Evolutionary conservation across 306 rosid species (phyloP).

Genomic region (Trichosanthes truncata): DNA sequence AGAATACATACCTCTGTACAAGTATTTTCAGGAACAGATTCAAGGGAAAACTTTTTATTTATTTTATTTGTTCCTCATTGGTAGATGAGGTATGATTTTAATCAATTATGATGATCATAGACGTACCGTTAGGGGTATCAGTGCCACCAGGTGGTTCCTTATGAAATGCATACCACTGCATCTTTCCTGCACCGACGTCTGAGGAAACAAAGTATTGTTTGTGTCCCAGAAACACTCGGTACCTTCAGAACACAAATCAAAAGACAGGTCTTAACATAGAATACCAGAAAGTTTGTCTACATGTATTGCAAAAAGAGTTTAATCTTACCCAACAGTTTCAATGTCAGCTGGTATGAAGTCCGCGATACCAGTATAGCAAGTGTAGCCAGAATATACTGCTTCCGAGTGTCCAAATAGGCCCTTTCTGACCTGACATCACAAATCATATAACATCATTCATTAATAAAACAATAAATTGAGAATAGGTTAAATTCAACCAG

Average conservation of each 20-base stretch:
- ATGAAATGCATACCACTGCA: conserved; percentile 98
- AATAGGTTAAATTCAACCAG: not conserved
- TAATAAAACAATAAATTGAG: not conserved
- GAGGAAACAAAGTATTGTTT: conserved; percentile 97
- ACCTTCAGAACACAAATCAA: conserved; percentile 44
- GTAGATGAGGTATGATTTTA: not conserved
- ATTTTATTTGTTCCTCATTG: not conserved
- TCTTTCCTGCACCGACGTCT: conserved; percentile 94
- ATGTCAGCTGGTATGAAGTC: conserved; percentile 92
- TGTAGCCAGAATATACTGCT: conserved; percentile 75
- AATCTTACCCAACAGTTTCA: conserved; percentile 79
- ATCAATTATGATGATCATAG: conserved; percentile 12
- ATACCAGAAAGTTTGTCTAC: conserved; percentile 1
- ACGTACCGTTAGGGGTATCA: conserved; percentile 53
- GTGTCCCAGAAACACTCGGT: conserved; percentile 97
- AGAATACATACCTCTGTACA: not conserved
- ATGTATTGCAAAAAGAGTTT: not conserved
- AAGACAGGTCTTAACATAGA: not conserved
- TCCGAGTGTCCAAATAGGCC: conserved; percentile 62
- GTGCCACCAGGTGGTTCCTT: conserved; percentile 72
- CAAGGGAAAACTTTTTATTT: not conserved
- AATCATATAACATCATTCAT: not conserved
- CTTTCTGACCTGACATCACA: conserved; percentile 55
- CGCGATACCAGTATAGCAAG: conserved; percentile 94
- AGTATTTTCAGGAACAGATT: not conserved